These are phyloP conservation scores for Petunia axillaris DNA, from an alignment of 257 asterid genomes.

Conservation along the genomic window DNA sequence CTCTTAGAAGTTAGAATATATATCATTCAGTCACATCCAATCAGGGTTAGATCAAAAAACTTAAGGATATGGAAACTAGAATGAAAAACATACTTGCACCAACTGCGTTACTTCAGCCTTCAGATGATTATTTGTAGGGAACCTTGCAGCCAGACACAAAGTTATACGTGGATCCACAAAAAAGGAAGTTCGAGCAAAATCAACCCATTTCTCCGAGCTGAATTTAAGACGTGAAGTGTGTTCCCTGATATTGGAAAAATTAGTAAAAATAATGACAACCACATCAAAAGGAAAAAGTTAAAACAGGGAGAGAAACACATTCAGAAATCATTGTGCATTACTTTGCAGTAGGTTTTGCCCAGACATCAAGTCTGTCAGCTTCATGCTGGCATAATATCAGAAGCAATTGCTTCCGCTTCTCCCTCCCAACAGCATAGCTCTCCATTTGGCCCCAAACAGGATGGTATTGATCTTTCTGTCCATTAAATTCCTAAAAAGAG, in stretches of 20 bases:
- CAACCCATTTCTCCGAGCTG: constrained; percentile 90
- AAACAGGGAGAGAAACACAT: constrained; percentile 20
- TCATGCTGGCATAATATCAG: constrained; percentile 95
- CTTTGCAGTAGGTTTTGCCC: constrained; percentile 99
- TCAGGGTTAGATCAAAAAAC: constrained; percentile 8
- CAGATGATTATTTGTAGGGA: constrained; percentile 82
- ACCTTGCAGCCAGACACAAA: constrained; percentile 80
- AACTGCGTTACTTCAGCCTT: constrained; percentile 82
- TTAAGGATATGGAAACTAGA: constrained; percentile 19
- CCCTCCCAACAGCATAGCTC: constrained; percentile 79
- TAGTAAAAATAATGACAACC: constrained; percentile 30
- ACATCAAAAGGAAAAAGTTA: constrained; percentile 13
- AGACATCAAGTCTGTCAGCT: constrained; percentile 97
- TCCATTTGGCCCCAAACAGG: constrained; percentile 99
- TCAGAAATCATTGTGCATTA: constrained; percentile 39
- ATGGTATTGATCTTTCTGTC: constrained; percentile 81
- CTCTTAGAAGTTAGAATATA: background rate
- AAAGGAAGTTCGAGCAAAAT: constrained; percentile 81
- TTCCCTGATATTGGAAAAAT: constrained; percentile 58
- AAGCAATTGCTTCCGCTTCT: constrained; percentile 86
- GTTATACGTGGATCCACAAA: constrained; percentile 93
- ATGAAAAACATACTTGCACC: constrained; percentile 70
- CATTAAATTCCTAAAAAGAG: constrained; percentile 8
- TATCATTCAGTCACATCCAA: constrained; percentile 9
- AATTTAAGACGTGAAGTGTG: constrained; percentile 67